Conservation (phyloP, 176 grass and related monocot species). For the Avena eriantha region DNA sequence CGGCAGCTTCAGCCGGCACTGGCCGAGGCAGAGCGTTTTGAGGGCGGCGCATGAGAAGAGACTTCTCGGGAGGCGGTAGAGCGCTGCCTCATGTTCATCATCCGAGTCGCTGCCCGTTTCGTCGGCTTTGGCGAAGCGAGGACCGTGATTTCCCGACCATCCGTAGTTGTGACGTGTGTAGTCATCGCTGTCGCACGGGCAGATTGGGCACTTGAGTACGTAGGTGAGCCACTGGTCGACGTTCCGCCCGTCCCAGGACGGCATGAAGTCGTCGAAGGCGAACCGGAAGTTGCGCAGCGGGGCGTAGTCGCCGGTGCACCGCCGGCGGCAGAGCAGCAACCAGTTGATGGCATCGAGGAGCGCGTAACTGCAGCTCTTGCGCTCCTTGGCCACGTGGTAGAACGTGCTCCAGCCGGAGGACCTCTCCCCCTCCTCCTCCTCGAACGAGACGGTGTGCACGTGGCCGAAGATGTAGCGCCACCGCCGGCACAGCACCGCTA, state of each 20-base stretch:
- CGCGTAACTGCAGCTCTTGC: not conserved
- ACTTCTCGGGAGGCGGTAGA: not conserved
- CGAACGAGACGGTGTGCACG: slow-evolving; percentile 8
- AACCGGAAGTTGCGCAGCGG: not conserved
- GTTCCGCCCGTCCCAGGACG: not conserved
- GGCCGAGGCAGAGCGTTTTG: not conserved
- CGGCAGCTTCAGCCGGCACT: not conserved
- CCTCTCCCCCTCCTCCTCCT: not conserved
- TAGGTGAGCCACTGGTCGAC: not conserved
- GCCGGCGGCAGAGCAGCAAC: not conserved
- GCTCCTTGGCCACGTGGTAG: not conserved
- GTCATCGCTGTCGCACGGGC: not conserved
- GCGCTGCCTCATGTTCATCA: too few relatives aligned
- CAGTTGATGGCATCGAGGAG: not conserved
- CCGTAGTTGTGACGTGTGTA: not conserved
- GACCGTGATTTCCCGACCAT: too few relatives aligned
- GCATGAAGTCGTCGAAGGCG: not conserved
- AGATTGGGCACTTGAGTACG: not conserved
- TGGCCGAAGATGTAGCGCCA: not conserved
- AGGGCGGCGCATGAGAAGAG: not conserved
- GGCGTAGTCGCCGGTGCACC: not conserved
- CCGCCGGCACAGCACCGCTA: not conserved
- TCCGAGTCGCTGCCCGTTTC: too few relatives aligned
- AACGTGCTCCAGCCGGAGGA: not conserved
- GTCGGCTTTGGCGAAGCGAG: not conserved